phyloP scores from a whole-genome alignment of 2,329 filamentous ascomycete species.

The Trichoderma harzianum region DNA sequence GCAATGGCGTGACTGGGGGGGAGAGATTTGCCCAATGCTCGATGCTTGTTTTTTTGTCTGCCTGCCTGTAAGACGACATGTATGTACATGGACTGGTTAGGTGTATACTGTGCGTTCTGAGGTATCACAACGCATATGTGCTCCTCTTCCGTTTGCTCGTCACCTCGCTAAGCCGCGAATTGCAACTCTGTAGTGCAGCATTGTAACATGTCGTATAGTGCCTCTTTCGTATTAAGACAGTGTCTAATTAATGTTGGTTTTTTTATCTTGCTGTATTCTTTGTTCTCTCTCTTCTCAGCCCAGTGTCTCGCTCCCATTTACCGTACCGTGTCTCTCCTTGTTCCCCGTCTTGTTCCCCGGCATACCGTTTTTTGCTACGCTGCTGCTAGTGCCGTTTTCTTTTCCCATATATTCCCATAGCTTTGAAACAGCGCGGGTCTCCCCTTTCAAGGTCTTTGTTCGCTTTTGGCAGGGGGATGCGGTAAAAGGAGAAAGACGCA shows the following conservation, averaged over 20 bases:
- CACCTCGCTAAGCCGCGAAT: not conserved
- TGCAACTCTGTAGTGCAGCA: not conserved
- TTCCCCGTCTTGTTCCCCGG: not conserved
- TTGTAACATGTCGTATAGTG: not conserved
- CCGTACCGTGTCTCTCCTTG: not conserved
- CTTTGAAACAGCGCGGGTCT: not conserved
- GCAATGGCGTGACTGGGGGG: constrained; percentile 14
- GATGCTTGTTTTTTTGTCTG: not conserved
- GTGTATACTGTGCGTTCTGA: not conserved
- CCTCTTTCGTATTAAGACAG: not conserved
- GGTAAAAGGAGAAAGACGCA: not conserved
- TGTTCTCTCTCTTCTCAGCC: not conserved
- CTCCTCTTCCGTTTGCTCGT: not conserved
- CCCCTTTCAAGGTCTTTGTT: constrained; percentile 2
- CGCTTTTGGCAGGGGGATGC: not conserved
- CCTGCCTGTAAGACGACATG: not conserved
- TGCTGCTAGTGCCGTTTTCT: not conserved
- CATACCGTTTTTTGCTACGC: not conserved
- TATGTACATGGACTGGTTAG: not conserved
- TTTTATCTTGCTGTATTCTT: not conserved
- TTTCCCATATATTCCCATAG: too few species aligned
- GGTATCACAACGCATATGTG: not conserved
- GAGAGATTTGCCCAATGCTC: not conserved
- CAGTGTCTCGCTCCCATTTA: not conserved
- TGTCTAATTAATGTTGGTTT: not conserved